Evolutionary conservation across 768 basidiomycete species (phyloP).

Genomic region (Hysterangium stoloniferum): DNA sequence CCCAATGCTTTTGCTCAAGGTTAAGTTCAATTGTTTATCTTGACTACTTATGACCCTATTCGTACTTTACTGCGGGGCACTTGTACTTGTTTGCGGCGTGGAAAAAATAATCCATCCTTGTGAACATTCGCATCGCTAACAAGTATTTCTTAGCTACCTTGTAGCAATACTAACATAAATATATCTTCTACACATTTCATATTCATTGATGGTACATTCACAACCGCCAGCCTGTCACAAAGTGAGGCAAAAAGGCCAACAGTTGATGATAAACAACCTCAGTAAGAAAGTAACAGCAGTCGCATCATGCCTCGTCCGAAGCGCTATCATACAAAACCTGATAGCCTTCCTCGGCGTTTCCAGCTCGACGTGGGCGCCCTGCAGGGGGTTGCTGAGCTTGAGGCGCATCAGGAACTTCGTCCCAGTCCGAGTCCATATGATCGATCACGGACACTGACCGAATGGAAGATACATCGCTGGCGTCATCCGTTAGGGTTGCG

Average conservation of each 20-base stretch:
- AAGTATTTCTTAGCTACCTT: too few relatives aligned
- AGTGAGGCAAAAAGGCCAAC: not conserved
- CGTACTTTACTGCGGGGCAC: not conserved
- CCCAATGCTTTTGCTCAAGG: not conserved
- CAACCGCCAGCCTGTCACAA: not conserved
- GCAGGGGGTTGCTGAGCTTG: not conserved
- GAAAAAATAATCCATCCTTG: not conserved
- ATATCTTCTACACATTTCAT: too few relatives aligned
- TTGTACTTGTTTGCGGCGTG: not conserved
- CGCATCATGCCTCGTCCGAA: not conserved
- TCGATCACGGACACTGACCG: conserved; percentile 1
- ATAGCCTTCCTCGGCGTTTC: not conserved
- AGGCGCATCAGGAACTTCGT: conserved; percentile 1
- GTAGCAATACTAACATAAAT: too few relatives aligned
- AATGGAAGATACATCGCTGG: conserved; percentile 5
- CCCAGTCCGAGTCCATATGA: conserved; percentile 6
- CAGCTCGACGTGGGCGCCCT: not conserved
- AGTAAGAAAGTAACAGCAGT: not conserved
- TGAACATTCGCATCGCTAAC: not conserved
- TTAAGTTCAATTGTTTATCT: not conserved
- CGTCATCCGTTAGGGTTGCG: not conserved
- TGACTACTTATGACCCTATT: not conserved
- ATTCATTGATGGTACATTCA: not conserved
- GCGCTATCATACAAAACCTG: conserved; percentile 7
- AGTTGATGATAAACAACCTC: not conserved